A percentile compares a stretch with the other conserved stretches of the same genome.
phyloP scores from a whole-genome alignment of 305 asterid genomes.

The Fraxinus sp. region DNA sequence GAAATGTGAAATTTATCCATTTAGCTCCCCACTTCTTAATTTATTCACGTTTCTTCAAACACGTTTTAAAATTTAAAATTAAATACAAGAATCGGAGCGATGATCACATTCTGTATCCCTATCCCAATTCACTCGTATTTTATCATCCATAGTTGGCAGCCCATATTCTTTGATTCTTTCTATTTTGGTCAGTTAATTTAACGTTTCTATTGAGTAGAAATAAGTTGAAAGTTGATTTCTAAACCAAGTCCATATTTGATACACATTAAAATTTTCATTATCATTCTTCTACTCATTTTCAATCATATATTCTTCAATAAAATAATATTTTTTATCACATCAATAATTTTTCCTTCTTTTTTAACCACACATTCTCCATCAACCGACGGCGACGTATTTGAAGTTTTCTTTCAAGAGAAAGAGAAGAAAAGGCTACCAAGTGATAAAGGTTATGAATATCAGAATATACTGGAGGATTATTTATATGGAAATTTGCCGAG shows the following conservation, averaged over 20 bases:
- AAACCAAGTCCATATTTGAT: background rate
- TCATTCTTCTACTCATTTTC: too few species aligned
- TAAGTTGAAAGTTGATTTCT: background rate
- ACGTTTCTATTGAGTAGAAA: background rate
- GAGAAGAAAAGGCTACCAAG: slow-evolving; percentile 16
- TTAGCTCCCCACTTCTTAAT: background rate
- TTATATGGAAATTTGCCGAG: background rate
- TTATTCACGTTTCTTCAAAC: background rate
- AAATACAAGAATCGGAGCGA: too few species aligned
- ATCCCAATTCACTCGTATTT: background rate
- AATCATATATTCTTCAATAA: too few species aligned
- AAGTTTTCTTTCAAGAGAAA: slow-evolving; percentile 17
- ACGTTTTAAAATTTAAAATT: too few species aligned
- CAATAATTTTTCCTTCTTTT: too few species aligned
- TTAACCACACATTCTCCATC: too few species aligned
- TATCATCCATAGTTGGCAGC: background rate
- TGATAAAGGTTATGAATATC: background rate
- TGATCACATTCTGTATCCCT: background rate
- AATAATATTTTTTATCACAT: too few species aligned
- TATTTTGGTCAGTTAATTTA: background rate
- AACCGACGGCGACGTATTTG: too few species aligned
- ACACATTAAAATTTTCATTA: too few species aligned
- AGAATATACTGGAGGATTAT: slow-evolving; percentile 7
- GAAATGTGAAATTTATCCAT: background rate
- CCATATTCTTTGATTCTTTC: background rate